A percentile compares a stretch with the other conserved stretches of the same genome.
These are phyloP conservation scores for Nematodospora valgi DNA, from an alignment of 805 yeast species.

Conservation along the genomic window DNA sequence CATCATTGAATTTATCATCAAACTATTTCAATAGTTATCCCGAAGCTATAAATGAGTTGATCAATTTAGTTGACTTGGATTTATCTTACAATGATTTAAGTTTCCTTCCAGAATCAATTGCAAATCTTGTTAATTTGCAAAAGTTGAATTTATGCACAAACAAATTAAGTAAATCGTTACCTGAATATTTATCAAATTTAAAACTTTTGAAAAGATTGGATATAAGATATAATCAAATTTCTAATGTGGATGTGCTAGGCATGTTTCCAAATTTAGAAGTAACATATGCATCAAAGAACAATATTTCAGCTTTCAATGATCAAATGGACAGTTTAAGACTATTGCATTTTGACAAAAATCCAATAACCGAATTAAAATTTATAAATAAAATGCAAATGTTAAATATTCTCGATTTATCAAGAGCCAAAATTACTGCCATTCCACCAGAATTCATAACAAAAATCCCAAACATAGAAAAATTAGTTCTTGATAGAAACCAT, in stretches of 20 bases:
- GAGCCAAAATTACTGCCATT: conserved; percentile 77
- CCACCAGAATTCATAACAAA: conserved; percentile 60
- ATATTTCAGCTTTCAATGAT: conserved; percentile 66
- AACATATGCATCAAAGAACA: conserved; percentile 71
- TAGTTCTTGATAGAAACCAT: conserved; percentile 79
- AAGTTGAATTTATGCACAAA: conserved; percentile 77
- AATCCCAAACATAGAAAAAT: conserved; percentile 64
- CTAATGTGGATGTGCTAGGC: conserved; percentile 55
- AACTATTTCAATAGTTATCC: conserved; percentile 66
- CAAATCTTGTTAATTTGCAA: conserved; percentile 56
- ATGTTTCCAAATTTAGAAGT: conserved; percentile 62
- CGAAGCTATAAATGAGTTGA: conserved; percentile 58
- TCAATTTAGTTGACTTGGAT: conserved; percentile 63
- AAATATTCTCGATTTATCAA: conserved; percentile 70
- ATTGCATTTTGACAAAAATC: conserved; percentile 76
- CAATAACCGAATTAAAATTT: conserved; percentile 66
- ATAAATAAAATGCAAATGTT: conserved; percentile 53
- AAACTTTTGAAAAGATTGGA: conserved; percentile 66
- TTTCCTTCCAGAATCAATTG: conserved; percentile 57
- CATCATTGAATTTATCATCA: conserved; percentile 71
- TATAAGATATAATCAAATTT: conserved; percentile 63
- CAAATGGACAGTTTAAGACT: conserved; percentile 60
- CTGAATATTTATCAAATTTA: conserved; percentile 51
- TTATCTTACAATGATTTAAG: conserved; percentile 75
- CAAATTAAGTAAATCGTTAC: conserved; percentile 50